A percentile compares a stretch with the other conserved stretches of the same genome.
Evolutionary conservation across 768 basidiomycete genomes (phyloP).

Genomic region (Boletus eberwhitei): DNA sequence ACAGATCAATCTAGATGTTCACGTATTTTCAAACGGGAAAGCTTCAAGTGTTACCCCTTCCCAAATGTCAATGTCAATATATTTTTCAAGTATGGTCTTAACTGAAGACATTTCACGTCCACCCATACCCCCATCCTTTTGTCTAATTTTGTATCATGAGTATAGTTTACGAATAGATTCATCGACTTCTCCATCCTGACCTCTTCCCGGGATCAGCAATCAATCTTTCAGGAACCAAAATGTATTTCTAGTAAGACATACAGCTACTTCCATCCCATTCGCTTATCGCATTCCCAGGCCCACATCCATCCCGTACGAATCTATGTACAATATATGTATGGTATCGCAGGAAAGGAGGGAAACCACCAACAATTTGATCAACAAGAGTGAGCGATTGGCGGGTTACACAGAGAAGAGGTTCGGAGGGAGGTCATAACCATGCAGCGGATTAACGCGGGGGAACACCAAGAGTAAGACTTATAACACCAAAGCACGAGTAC

Average conservation of each 20-base stretch:
- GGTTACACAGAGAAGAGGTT: neutral
- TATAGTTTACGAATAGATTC: too few relatives aligned
- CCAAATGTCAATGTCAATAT: too few relatives aligned
- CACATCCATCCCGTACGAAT: neutral
- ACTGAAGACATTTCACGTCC: too few relatives aligned
- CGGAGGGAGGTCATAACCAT: neutral
- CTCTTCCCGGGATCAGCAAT: too few relatives aligned
- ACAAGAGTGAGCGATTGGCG: neutral
- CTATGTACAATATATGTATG: constrained; percentile 1
- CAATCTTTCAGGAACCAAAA: neutral
- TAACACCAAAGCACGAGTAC: neutral
- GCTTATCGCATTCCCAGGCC: neutral
- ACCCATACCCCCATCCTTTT: too few relatives aligned
- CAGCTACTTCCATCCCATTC: neutral
- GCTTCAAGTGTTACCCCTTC: too few relatives aligned
- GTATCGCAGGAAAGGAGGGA: constrained; percentile 6
- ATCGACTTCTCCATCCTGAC: too few relatives aligned
- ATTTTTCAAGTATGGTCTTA: too few relatives aligned
- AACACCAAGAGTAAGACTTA: neutral
- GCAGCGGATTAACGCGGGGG: too few relatives aligned
- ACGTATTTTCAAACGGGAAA: too few relatives aligned
- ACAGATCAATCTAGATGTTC: too few relatives aligned
- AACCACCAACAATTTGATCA: neutral
- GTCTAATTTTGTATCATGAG: too few relatives aligned
- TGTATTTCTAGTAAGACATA: neutral